Percentiles rank a stretch among this genome's conserved stretches.
These are phyloP conservation scores for Fraxinus latifolia DNA, from an alignment of 305 asterid genomes.

Conservation along the genomic window DNA sequence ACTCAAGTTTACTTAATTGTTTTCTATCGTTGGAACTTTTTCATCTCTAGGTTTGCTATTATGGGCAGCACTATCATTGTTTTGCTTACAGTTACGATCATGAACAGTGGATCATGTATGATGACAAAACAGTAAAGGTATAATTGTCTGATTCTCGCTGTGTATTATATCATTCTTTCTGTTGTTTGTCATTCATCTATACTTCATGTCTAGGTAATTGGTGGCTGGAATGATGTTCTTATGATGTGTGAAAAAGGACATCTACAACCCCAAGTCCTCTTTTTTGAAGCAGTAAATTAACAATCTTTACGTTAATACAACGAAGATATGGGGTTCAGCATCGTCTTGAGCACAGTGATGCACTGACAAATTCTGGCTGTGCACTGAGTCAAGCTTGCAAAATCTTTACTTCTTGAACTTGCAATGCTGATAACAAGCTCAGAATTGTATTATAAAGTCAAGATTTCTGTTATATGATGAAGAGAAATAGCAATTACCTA, in stretches of 20 bases:
- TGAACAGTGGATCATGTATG: constrained; percentile 90
- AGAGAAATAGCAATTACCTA: constrained; percentile 22
- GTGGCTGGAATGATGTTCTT: constrained; percentile 82
- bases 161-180: neutral
- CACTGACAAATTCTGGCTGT: constrained; percentile 2
- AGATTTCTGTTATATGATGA: constrained; percentile 25
- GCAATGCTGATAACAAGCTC: constrained; percentile 24
- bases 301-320: constrained; percentile 16
- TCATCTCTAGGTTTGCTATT: constrained; percentile 64
- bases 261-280: constrained; percentile 92
- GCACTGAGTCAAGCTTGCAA: constrained; percentile 23
- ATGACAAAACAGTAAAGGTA: constrained; percentile 94
- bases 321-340: constrained; percentile 17
- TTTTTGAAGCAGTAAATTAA: constrained; percentile 75
- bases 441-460: constrained; percentile 30
- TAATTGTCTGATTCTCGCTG: constrained; percentile 9
- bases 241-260: constrained; percentile 83
- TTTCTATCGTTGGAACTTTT: neutral
- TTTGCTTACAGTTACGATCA: constrained; percentile 78
- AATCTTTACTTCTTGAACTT: constrained; percentile 19
- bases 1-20: neutral
- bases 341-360: constrained; percentile 25
- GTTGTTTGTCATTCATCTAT: constrained; percentile 4
- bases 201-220: constrained; percentile 55
- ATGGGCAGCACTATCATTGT: constrained; percentile 96